Conservation (phyloP, 2,329 filamentous ascomycete genomes). For the Cytospora chrysosperma region DNA sequence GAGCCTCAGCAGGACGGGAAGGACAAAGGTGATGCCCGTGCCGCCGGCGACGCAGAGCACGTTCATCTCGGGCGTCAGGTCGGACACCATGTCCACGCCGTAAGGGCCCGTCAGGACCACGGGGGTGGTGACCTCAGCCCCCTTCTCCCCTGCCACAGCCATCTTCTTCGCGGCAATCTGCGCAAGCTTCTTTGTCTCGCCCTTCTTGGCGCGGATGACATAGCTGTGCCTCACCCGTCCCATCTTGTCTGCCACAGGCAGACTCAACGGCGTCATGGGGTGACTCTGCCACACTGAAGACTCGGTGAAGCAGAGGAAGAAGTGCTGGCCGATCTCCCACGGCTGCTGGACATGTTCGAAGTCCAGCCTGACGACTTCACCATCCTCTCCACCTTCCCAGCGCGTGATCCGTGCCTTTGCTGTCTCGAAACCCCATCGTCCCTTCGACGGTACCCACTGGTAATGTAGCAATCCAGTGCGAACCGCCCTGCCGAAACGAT, state of each 20-base stretch:
- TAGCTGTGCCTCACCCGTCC: constrained; percentile 52
- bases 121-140: constrained; percentile 40
- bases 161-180: constrained; percentile 42
- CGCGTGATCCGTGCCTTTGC: constrained; percentile 49
- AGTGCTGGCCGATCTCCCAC: constrained; percentile 70
- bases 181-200: constrained; percentile 59
- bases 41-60: constrained; percentile 57
- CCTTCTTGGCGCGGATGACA: constrained; percentile 56
- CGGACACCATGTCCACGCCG: constrained; percentile 49
- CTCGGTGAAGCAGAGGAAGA: constrained; percentile 67
- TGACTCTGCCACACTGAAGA: constrained; percentile 71
- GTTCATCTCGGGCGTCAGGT: constrained; percentile 42
- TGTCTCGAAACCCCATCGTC: constrained; percentile 53
- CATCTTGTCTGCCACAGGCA: constrained; percentile 42
- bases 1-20: constrained; percentile 48
- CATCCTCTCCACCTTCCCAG: constrained; percentile 56
- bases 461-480: constrained; percentile 62
- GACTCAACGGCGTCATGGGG: constrained; percentile 64
- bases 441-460: constrained; percentile 44
- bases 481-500: constrained; percentile 58
- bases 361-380: constrained; percentile 64
- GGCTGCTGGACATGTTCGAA: constrained; percentile 59
- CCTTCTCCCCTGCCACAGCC: constrained; percentile 23
- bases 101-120: constrained; percentile 65
- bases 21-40: constrained; percentile 57